These are phyloP conservation scores for Dicorynia guianensis DNA, from an alignment of 306 rosid species.

Conservation along the genomic window DNA sequence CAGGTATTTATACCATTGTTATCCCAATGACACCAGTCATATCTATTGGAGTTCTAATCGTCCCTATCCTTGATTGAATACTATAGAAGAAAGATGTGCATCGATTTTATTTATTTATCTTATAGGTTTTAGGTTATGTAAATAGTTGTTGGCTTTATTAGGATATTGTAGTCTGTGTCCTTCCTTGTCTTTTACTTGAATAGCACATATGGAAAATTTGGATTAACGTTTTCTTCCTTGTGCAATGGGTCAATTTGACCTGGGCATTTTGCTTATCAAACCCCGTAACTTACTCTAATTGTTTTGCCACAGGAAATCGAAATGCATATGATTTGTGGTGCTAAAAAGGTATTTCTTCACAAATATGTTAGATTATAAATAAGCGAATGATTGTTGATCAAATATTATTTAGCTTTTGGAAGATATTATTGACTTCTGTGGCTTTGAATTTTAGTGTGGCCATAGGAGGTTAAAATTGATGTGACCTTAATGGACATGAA, in stretches of 20 bases:
- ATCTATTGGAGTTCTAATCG: neutral
- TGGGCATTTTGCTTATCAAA: neutral
- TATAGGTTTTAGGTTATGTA: conserved; percentile 7
- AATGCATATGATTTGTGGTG: conserved; percentile 74
- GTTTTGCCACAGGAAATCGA: conserved; percentile 82
- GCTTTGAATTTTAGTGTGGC: conserved; percentile 85
- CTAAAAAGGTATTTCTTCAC: conserved; percentile 65
- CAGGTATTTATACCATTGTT: neutral
- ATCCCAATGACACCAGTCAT: neutral
- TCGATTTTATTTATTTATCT: conserved; percentile 1
- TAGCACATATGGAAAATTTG: conserved; percentile 7
- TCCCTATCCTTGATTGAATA: neutral
- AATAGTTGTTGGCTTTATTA: conserved; percentile 17
- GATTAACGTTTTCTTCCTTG: neutral
- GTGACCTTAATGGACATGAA: conserved; percentile 88
- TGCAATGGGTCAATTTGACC: neutral
- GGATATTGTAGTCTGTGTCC: neutral
- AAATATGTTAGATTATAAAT: conserved; percentile 29
- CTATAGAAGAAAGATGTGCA: neutral
- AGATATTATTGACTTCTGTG: conserved; percentile 57
- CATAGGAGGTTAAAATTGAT: conserved; percentile 91
- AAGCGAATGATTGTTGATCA: conserved; percentile 1
- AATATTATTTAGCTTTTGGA: conserved; percentile 52
- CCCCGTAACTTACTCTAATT: conserved; percentile 17
- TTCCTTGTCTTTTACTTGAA: conserved; percentile 28